Conservation (phyloP, 495 filamentous ascomycete species). For the Pseudevernia furfuracea region DNA sequence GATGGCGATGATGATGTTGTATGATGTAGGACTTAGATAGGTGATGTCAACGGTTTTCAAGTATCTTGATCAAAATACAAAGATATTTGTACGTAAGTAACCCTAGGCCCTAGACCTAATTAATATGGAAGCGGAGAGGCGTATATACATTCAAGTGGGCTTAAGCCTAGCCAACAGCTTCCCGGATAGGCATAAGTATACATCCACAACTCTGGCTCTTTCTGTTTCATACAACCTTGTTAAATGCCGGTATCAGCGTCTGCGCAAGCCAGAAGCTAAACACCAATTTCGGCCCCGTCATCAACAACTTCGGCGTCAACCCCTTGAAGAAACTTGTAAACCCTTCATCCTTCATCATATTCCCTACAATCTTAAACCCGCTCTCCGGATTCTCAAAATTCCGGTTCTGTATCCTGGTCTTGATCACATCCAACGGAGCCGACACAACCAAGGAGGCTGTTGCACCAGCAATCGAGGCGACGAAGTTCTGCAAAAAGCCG, state of each 20-base stretch:
- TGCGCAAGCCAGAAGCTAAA: constrained; percentile 99
- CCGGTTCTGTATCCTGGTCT: constrained; percentile 97
- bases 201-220: background rate
- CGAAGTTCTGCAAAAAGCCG: constrained; percentile 92
- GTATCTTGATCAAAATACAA: background rate
- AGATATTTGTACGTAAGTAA: background rate
- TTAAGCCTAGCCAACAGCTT: background rate
- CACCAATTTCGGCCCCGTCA: constrained; percentile 97
- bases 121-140: constrained; percentile 13
- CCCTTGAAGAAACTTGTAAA: constrained; percentile 91
- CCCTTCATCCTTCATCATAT: constrained; percentile 88
- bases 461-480: constrained; percentile 90
- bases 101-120: constrained; percentile 3
- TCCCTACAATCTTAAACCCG: constrained; percentile 80
- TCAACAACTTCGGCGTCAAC: constrained; percentile 89
- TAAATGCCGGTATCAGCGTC: constrained; percentile 73
- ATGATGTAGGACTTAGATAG: background rate
- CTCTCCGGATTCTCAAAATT: constrained; percentile 98
- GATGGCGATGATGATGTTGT: background rate
- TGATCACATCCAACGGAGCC: constrained; percentile 95
- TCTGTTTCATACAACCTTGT: constrained; percentile 50
- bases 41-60: no score
- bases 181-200: background rate
- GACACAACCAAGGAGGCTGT: constrained; percentile 88
- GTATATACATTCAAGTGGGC: constrained; percentile 5